phyloP scores from a whole-genome alignment of 352 stramenopile species.

The Globisporangium abappressorium region DNA sequence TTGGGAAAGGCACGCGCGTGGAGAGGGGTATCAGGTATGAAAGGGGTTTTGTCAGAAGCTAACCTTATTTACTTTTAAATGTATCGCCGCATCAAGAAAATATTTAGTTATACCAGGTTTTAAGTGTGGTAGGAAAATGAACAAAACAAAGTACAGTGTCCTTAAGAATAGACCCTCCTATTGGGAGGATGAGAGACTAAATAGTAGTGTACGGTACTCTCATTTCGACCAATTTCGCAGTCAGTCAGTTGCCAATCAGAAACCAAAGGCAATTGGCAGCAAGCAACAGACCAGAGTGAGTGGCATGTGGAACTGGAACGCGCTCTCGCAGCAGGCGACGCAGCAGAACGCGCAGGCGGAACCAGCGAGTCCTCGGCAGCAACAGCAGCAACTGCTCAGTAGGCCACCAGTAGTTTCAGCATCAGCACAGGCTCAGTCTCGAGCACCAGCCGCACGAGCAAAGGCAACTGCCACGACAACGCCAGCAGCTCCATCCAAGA shows the following conservation, averaged over 20 bases:
- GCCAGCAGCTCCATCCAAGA: neutral
- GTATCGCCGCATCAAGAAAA: neutral
- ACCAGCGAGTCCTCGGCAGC: neutral
- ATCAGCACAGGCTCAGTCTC: neutral
- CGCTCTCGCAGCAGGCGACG: constrained; percentile 18
- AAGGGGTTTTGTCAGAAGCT: neutral
- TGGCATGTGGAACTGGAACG: constrained; percentile 24
- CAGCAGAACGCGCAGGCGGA: constrained; percentile 14
- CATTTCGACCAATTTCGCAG: neutral
- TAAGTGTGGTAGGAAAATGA: neutral
- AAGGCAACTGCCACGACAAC: too few species aligned
- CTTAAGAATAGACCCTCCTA: neutral
- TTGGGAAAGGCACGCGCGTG: neutral
- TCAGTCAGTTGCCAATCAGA: neutral
- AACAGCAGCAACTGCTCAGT: constrained; percentile 1
- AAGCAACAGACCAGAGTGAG: neutral
- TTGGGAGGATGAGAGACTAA: neutral
- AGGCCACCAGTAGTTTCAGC: neutral
- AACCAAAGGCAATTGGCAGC: neutral
- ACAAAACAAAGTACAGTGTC: neutral
- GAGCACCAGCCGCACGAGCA: neutral
- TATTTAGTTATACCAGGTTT: neutral
- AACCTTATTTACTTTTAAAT: neutral
- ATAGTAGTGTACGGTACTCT: neutral
- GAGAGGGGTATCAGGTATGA: neutral